These are phyloP conservation scores for Yamadazyma diddensiae DNA, from an alignment of 1,139 yeast species.

Conservation along the genomic window DNA sequence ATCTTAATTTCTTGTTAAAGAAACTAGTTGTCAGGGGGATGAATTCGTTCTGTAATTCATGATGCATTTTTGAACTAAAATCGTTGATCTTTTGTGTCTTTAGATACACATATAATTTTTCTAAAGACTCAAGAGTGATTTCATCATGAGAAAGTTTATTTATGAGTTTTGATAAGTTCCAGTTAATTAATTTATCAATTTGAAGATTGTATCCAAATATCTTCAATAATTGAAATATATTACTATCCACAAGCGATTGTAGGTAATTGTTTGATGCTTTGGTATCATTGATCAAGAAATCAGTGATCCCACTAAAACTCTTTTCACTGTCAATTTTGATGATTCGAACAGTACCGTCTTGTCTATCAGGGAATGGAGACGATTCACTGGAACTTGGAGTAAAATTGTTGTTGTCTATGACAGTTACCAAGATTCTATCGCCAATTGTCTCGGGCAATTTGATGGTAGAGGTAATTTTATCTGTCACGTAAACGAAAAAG, in stretches of 20 bases:
- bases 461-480: constrained; percentile 20
- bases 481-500: constrained; percentile 30
- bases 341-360: constrained; percentile 21
- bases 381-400: constrained; percentile 37
- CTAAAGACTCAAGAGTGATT: constrained; percentile 10
- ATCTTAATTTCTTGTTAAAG: constrained; percentile 30
- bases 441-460: constrained; percentile 18
- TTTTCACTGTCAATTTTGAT: constrained; percentile 35
- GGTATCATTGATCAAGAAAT: constrained; percentile 30
- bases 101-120: constrained; percentile 17
- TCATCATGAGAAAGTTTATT: constrained; percentile 11
- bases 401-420: constrained; percentile 41
- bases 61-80: constrained; percentile 33
- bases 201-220: constrained; percentile 27
- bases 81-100: constrained; percentile 22
- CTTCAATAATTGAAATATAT: constrained; percentile 35
- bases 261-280: constrained; percentile 31
- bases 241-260: constrained; percentile 31
- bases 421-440: constrained; percentile 28
- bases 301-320: constrained; percentile 28
- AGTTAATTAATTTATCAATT: constrained; percentile 18
- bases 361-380: constrained; percentile 24
- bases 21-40: constrained; percentile 30
- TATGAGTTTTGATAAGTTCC: constrained; percentile 26
- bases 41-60: constrained; percentile 36